Base-by-base conservation (phyloP, 2,329 filamentous ascomycete species). In the Lasiodiplodia sp. region DNA sequence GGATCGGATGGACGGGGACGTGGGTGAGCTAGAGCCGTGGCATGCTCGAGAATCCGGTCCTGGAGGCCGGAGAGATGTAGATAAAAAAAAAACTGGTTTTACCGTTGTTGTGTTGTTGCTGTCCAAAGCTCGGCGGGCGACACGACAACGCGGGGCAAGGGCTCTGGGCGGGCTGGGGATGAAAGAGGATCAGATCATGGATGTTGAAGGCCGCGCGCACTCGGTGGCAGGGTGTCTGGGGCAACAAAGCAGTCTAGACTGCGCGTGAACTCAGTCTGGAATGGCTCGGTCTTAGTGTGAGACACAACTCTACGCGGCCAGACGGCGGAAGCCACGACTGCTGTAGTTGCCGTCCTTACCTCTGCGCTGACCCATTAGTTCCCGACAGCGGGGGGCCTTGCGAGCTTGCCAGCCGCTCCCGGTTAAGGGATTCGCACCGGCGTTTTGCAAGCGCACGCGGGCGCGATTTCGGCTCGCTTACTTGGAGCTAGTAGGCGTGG, bases 181-280 rank as follows among this genome's bases (percentile, higher is more conserved):
- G 47, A 47, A 38, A 52, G 21, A 25, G 60, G 8, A 47, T 38
- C 47, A 47, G 28, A 31, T 25, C 60, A 52, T 64, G 49, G 40
- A 49, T 18, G 38, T 14, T 2, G 8, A 11, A 21, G 57, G 16
- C 38, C 40, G 40, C 40, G 58, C 58, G 58, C 58, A 21, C 58
- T 63, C 16, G 47, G 18, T 21, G 60, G n/a, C 16, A 25, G 60
- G 28, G 60, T 52, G 60, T 64, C 28, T 53, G 60, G 31, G 60
- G 60, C 44, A 64, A 64, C 47, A 64, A 52, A 64, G 47, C 60
- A 64, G 47, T 52, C 60, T 64, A 64, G 60, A 18, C 60, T 28
- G n/a, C 11, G 44, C 44, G 37, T 63, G 58, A 37, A 44, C 44
- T 52, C 44, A 52, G 31, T 11, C 40, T 10, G 28, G 38, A 31